Percentiles rank a stretch among this genome's conserved stretches.
phyloP scores from a whole-genome alignment of 306 rosid genomes.

The Castanea crenata region DNA sequence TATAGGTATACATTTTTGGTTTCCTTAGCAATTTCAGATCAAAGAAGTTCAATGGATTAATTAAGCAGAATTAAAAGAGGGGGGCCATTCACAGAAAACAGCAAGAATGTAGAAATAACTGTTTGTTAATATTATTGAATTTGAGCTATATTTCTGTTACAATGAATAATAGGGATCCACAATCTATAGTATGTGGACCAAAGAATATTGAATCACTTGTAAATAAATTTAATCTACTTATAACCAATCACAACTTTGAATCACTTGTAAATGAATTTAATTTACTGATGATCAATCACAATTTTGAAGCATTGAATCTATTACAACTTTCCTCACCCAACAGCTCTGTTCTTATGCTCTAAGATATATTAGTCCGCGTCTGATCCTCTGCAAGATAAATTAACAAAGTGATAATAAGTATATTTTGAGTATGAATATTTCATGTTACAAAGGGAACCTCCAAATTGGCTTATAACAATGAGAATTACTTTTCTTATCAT shows the following conservation, averaged over 20 bases:
- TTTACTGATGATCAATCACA: conserved; percentile 20
- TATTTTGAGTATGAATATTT: not conserved
- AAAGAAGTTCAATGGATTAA: not conserved
- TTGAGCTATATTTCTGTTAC: conserved; percentile 3
- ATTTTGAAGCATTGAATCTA: conserved; percentile 3
- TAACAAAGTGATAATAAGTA: not conserved
- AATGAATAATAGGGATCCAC: conserved; percentile 24
- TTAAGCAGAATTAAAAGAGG: not conserved
- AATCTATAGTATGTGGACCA: conserved; percentile 36
- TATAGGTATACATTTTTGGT: not conserved
- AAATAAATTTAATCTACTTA: conserved; percentile 32
- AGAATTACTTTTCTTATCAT: not conserved
- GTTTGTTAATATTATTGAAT: not conserved
- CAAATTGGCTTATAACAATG: not conserved
- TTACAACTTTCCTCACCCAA: conserved; percentile 39
- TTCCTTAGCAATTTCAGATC: not conserved
- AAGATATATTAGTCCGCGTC: conserved; percentile 65
- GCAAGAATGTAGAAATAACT: not conserved
- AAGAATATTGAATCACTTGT: conserved; percentile 58
- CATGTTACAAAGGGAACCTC: not conserved
- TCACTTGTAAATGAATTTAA: conserved; percentile 35
- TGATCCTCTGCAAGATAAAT: conserved; percentile 61
- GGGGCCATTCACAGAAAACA: not conserved
- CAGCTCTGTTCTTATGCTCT: conserved; percentile 67
- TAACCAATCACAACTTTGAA: conserved; percentile 19